phyloP scores from a whole-genome alignment of 2,329 filamentous ascomycete genomes.

The Tothia fuscella region DNA sequence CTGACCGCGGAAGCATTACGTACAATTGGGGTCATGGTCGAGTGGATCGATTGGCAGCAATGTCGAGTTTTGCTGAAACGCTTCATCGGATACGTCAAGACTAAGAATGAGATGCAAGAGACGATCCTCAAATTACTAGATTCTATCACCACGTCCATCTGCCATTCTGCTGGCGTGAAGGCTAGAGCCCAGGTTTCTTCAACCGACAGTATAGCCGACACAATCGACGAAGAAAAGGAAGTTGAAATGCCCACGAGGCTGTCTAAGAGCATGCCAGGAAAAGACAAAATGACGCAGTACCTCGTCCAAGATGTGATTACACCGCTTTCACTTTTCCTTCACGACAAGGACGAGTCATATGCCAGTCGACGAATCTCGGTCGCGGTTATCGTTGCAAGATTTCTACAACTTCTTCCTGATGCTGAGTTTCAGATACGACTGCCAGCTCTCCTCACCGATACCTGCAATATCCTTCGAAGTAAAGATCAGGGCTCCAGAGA shows the following conservation, averaged over 20 bases:
- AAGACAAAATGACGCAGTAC: conserved; percentile 58
- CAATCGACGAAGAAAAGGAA: conserved; percentile 7
- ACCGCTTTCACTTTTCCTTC: conserved; percentile 69
- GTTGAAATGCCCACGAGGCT: conserved; percentile 32
- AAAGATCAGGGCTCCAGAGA: conserved; percentile 81
- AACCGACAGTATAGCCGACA: conserved; percentile 22
- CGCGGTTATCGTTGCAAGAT: conserved; percentile 76
- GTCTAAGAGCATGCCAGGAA: conserved; percentile 51
- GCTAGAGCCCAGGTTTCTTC: not conserved
- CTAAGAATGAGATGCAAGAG: conserved; percentile 74
- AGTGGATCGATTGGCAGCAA: conserved; percentile 78
- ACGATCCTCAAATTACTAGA: conserved; percentile 72
- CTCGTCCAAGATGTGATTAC: conserved; percentile 66
- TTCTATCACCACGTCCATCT: conserved; percentile 67
- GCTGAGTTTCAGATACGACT: conserved; percentile 62
- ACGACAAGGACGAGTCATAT: conserved; percentile 87
- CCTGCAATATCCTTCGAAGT: conserved; percentile 85
- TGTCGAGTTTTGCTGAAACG: conserved; percentile 75
- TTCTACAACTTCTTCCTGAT: conserved; percentile 67
- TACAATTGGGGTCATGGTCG: conserved; percentile 62
- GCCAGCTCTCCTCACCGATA: conserved; percentile 76
- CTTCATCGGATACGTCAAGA: conserved; percentile 71
- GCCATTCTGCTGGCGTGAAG: conserved; percentile 32
- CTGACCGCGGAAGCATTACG: conserved; percentile 80
- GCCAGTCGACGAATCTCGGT: conserved; percentile 88